phyloP scores from a whole-genome alignment of 352 stramenopile genomes.

The Phytophthora fragariae region DNA sequence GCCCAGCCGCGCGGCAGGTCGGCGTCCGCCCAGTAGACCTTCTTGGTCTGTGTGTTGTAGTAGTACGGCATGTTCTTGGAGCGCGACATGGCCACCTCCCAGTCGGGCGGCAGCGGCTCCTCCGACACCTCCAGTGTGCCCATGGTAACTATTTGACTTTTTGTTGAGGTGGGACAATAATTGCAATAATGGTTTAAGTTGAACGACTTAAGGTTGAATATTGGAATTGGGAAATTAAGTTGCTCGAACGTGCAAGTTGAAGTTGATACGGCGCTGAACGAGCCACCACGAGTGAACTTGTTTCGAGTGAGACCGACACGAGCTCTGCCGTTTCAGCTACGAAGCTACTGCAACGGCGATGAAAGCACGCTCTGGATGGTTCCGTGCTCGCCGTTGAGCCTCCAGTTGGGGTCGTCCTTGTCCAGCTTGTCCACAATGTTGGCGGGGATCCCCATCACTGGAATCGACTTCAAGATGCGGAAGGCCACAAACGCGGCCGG shows the following conservation, averaged over 20 bases:
- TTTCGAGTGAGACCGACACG: too few relatives aligned
- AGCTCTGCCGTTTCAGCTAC: too few relatives aligned
- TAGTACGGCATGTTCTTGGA: slow-evolving; percentile 90
- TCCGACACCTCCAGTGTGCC: slow-evolving; percentile 54
- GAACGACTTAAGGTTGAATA: too few relatives aligned
- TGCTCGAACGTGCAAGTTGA: too few relatives aligned
- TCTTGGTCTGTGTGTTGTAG: slow-evolving; percentile 78
- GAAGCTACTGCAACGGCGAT: slow-evolving; percentile 52
- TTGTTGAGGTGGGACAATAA: background rate
- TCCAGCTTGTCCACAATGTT: slow-evolving; percentile 58
- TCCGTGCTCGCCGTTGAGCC: too few relatives aligned
- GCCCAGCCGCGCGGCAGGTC: slow-evolving; percentile 83
- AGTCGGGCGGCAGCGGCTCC: slow-evolving; percentile 71
- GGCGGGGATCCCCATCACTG: slow-evolving; percentile 59
- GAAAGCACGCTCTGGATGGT: too few relatives aligned
- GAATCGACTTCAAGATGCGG: slow-evolving; percentile 78
- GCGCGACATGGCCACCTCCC: slow-evolving; percentile 82
- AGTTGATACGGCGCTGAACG: too few relatives aligned
- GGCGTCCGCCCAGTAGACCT: slow-evolving; percentile 87
- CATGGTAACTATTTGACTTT: slow-evolving; percentile 4
- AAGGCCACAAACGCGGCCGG: slow-evolving; percentile 71
- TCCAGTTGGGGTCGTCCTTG: slow-evolving; percentile 53
- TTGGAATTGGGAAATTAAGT: too few relatives aligned
- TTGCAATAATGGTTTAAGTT: background rate
- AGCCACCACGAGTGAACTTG: too few relatives aligned